Base-by-base conservation (phyloP, 805 yeast genomes). In the Schizosaccharomyces octosporus region DNA sequence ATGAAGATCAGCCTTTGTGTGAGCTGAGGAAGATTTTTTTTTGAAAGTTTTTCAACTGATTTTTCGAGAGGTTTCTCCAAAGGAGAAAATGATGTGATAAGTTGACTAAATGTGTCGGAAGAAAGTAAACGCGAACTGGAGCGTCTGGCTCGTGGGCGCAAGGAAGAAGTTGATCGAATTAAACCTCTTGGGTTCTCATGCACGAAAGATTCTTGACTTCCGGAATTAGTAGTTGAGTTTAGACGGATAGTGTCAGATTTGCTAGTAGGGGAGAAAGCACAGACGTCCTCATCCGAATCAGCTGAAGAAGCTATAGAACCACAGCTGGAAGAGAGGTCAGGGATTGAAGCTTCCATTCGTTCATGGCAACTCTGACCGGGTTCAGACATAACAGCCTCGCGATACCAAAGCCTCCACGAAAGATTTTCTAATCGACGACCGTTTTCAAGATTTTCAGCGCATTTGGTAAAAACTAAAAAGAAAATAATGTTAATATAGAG, bases 371-470 rank as follows among this genome's bases (percentile, higher is more conserved):
- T 24, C 13, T 9, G n/a, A 1, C 27, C 55, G 17, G 24, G 9
- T 42, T 55, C 45, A 36, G 43, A 32, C 54, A 55, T 31, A 31
- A 41, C 32, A 27, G 64, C 63, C 59, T 69, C 71, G 60, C 70
- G 64, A 61, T 68, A 71, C 73, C 72, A 70, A 60, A 71, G 65
- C 9, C 74, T 63, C 74, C 74, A 71, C n/a, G 73, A 68, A 63
- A 71, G 64, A 64, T 71, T 71, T 62, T 71, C 74, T n/a, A 71
- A 65, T 2, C 74, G 67, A n/a, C 71, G 64, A 48, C 74, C 74
- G 63, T 72, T 70, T 48, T 70, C 72, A 31, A 72, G 64, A 59
- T 64, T 63, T 64, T 69, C 67, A n/a, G 71, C 67, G 64, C 73
- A 71, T 59, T 71, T 70, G 48, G 72, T 65, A 61, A 71, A 69